Conservation (phyloP, 495 filamentous ascomycete genomes). For the Penicillium lividum region DNA sequence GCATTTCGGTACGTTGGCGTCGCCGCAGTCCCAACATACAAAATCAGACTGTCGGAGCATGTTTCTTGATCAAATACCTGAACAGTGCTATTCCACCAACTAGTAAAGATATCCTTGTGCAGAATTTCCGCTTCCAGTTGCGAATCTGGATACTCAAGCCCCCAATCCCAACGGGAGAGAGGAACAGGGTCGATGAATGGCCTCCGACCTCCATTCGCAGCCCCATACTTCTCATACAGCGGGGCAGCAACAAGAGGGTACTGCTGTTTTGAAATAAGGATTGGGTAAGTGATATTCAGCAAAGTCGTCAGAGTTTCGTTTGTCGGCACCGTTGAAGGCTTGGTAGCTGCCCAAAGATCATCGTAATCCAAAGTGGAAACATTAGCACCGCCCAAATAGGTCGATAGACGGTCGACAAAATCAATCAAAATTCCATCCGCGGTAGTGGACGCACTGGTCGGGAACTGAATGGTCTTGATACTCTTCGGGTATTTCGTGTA, state of each 20-base stretch:
- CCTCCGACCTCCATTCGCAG: constrained; percentile 42
- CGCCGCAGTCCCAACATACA: constrained; percentile 33
- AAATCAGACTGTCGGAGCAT: constrained; percentile 42
- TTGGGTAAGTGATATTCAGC: constrained; percentile 46
- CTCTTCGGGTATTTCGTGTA: background rate
- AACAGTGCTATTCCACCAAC: constrained; percentile 48
- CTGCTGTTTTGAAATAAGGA: constrained; percentile 54
- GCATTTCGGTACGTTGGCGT: constrained; percentile 24
- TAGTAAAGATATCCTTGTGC: constrained; percentile 53
- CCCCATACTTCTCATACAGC: constrained; percentile 55
- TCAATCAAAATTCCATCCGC: background rate
- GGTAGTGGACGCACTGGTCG: background rate
- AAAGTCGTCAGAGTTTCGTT: background rate
- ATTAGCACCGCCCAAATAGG: background rate
- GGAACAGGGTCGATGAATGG: constrained; percentile 60
- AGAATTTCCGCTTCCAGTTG: constrained; percentile 27
- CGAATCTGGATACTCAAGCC: constrained; percentile 13
- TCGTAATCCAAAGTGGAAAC: background rate
- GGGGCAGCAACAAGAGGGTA: constrained; percentile 47
- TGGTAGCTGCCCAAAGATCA: background rate
- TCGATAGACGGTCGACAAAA: background rate
- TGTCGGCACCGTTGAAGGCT: background rate
- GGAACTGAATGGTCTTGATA: background rate
- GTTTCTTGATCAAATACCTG: constrained; percentile 26
- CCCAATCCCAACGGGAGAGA: constrained; percentile 57